Evolutionary conservation across 108 stramenopile genomes (phyloP), one percentile per base, ranked within the genome.

Genomic region (Stephanodiscus minutulus): DNA sequence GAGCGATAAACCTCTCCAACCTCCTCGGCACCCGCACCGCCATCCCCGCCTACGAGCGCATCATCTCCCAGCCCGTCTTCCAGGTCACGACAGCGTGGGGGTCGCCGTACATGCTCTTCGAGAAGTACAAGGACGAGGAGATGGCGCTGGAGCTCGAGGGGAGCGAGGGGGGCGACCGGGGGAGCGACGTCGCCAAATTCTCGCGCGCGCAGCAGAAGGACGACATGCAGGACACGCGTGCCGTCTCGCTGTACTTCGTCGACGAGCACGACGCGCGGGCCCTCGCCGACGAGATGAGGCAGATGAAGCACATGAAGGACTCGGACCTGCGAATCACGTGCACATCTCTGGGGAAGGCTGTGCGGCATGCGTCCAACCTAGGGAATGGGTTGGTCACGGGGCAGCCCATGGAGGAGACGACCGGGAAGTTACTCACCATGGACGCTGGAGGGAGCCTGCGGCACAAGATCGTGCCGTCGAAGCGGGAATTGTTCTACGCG

Each of bases 1-100:
- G 54, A 55, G 29, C 47, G 15, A 37, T 76, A 28, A 68, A 72
- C 71, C 64, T 82, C 59, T 72, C 76, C 65, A 73, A 73, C 59
- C 33, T 82, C 35, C 65, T 77, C 71, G 71, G 59, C 64, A 49
- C 81, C 11, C 49, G 56, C 47, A 61, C 70, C 37, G 62, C 84
- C 27, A 53, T 66, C 46, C 73, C 86, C 13, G 79, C 86, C 22
- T 90, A 94, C 76, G 92, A 94, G 50, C 85, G 88, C 22, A 77
- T 91, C 55, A 68, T 70, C 49, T 85, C 86, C 35, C 87, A 89
- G 56, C 90, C 93, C 7, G 93, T 90, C 62, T 94, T 94, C 66
- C 82, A 87, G 64, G 93, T 94, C 27, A 94, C 93, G 29, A 91
- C 90, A 13, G 67, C 87, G 13, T 90, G 89, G 88, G 93, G 93